Evolutionary conservation across 345 rosid genomes (phyloP).

Genomic region (Citrus inodora): DNA sequence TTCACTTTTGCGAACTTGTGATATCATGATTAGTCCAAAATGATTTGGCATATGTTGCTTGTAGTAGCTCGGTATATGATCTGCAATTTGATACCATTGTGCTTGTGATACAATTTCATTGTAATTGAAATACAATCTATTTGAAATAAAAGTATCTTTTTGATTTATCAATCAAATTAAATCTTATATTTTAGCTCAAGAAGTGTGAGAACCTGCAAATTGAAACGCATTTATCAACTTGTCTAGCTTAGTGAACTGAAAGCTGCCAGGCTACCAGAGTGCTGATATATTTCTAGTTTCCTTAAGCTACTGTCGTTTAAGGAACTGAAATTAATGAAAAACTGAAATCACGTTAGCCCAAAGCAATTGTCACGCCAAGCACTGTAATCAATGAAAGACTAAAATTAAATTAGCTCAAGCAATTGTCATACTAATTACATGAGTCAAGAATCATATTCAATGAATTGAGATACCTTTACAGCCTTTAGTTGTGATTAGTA

Average conservation of each 20-base stretch:
- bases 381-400: too few species aligned
- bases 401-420: too few species aligned
- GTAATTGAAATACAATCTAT: neutral
- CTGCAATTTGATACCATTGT: neutral
- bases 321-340: too few species aligned
- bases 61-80: neutral
- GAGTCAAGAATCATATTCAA: too few species aligned
- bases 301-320: too few species aligned
- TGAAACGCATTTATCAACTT: neutral
- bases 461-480: too few species aligned
- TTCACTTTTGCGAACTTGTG: neutral
- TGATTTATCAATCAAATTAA: neutral
- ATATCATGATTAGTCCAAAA: neutral
- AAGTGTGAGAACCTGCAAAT: too few species aligned
- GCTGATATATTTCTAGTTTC: neutral
- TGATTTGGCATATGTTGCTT: neutral
- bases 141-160: neutral
- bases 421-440: too few species aligned
- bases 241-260: neutral
- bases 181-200: neutral
- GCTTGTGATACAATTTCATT: neutral
- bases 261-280: neutral
- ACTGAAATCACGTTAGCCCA: too few species aligned
- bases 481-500: too few species aligned
- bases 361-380: too few species aligned